Percentiles rank a stretch among this genome's conserved stretches.
Evolutionary conservation across 2,329 filamentous ascomycete genomes (phyloP).

Genomic region (Monilinia laxa): DNA sequence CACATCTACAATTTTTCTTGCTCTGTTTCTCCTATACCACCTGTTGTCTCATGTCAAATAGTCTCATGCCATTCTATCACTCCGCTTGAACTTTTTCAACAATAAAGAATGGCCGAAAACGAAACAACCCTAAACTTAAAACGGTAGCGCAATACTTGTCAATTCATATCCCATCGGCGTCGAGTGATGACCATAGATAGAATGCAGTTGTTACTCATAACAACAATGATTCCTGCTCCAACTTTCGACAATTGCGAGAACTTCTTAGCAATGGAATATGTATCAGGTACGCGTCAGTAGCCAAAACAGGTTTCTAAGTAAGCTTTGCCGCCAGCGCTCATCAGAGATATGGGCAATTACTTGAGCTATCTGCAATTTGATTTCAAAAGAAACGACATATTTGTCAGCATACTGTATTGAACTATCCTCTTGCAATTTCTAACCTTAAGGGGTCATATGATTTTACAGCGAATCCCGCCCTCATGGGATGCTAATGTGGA

Average conservation of each 20-base stretch:
- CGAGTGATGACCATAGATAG: background rate
- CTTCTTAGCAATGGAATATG: background rate
- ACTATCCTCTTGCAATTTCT: too few relatives aligned
- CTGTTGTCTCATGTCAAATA: background rate
- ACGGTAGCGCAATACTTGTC: background rate
- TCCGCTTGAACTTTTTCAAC: background rate
- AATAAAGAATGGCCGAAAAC: background rate
- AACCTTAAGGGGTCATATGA: too few relatives aligned
- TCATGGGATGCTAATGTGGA: too few relatives aligned
- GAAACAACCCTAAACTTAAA: background rate
- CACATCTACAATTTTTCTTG: background rate
- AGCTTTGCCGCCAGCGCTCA: too few relatives aligned
- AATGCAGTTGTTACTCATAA: background rate
- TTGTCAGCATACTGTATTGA: too few relatives aligned
- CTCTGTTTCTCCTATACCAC: background rate
- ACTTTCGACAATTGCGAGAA: background rate
- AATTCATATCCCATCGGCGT: background rate
- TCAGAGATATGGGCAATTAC: too few relatives aligned
- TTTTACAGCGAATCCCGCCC: too few relatives aligned
- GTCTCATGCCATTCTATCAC: background rate
- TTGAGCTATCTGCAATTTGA: too few relatives aligned
- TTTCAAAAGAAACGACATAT: too few relatives aligned
- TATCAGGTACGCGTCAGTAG: too few relatives aligned
- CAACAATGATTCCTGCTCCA: background rate
- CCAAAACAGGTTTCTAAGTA: too few relatives aligned